A percentile compares a stretch with the other conserved stretches of the same genome.
These are phyloP conservation scores for Phytophthora citrophthora DNA, from an alignment of 352 stramenopile genomes.

Conservation along the genomic window DNA sequence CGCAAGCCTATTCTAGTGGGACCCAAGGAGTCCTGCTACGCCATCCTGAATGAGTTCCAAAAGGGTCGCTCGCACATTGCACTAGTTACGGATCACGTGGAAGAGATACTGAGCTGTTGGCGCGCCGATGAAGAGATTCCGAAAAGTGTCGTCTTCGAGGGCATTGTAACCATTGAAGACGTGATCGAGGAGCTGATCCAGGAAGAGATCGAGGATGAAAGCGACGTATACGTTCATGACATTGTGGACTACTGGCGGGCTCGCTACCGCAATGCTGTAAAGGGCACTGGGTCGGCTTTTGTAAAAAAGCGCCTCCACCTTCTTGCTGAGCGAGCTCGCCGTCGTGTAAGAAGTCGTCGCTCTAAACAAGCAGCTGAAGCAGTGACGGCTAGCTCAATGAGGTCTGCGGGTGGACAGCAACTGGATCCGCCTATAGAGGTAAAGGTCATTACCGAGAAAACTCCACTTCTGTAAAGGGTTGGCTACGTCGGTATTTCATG, in stretches of 20 bases:
- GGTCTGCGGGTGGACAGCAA: slow-evolving; percentile 10
- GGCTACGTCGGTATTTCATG: too few species aligned
- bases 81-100: slow-evolving; percentile 69
- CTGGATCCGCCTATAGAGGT: slow-evolving; percentile 47
- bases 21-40: slow-evolving; percentile 85
- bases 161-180: slow-evolving; percentile 94
- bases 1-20: slow-evolving; percentile 82
- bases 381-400: slow-evolving; percentile 20
- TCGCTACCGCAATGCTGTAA: slow-evolving; percentile 32
- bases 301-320: slow-evolving; percentile 51
- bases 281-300: slow-evolving; percentile 42
- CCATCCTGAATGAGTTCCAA: slow-evolving; percentile 93
- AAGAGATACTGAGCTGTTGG: slow-evolving; percentile 64
- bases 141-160: slow-evolving; percentile 71
- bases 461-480: slow-evolving; percentile 42
- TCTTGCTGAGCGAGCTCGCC: slow-evolving; percentile 44
- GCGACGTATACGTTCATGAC: slow-evolving; percentile 73
- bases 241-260: slow-evolving; percentile 70
- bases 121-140: slow-evolving; percentile 46
- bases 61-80: slow-evolving; percentile 87
- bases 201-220: slow-evolving; percentile 93
- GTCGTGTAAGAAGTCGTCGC: slow-evolving; percentile 45
- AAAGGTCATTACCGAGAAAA: slow-evolving; percentile 58
- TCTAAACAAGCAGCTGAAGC: slow-evolving; percentile 32
- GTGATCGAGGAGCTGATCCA: slow-evolving; percentile 93